Base-by-base conservation (phyloP, 495 filamentous ascomycete genomes). In the Talaromyces thailandensis region DNA sequence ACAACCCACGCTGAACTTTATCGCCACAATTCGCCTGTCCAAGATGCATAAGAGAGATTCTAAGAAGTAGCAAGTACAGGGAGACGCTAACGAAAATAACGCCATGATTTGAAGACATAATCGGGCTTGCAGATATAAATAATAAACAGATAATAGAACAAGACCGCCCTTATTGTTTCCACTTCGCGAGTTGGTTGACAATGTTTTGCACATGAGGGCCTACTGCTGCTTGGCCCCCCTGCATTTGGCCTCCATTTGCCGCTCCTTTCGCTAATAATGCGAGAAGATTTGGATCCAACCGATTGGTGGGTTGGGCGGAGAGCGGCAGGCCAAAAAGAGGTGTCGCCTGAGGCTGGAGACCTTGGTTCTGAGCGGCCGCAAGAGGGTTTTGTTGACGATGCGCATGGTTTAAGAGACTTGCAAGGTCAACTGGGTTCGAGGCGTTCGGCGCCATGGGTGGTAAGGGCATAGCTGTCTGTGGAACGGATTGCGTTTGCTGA, bases 151-250 rank as follows among this genome's bases (percentile, higher is more conserved):
- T n/a, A 40, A 59, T 24, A 8, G 1, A 21, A 48, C 43, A 48
- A 48, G n/a, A 21, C 18, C 6, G 9, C n/a, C 40, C 35, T 82
- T 75, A 84, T 73, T 82, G 81, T 68, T 80, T 83, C 75, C 83
- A 86, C 68, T 81, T 84, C 11, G 81, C 75, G 65, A 87, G 69
- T 64, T 86, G 84, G 58, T 81, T 79, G 79, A 87, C 81, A 53
- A 87, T 76, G 64, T 84, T 82, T 66, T 85, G 81, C 62, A 87
- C 79, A 68, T 85, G 78, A 35, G 73, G 68, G 50, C 69, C 67
- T 51, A 73, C 64, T 40, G 69, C 61, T 29, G 68, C 64, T 56
- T 80, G 77, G 37, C 71, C 71, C 65, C 71, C 72, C 65, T 83
- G 78, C 18, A 60, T 59, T 50, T 68, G 69, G 63, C 74, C 76